Evolutionary conservation across 2,329 filamentous ascomycete species (phyloP).

Genomic region (Pseudogymnoascus verrucosus): DNA sequence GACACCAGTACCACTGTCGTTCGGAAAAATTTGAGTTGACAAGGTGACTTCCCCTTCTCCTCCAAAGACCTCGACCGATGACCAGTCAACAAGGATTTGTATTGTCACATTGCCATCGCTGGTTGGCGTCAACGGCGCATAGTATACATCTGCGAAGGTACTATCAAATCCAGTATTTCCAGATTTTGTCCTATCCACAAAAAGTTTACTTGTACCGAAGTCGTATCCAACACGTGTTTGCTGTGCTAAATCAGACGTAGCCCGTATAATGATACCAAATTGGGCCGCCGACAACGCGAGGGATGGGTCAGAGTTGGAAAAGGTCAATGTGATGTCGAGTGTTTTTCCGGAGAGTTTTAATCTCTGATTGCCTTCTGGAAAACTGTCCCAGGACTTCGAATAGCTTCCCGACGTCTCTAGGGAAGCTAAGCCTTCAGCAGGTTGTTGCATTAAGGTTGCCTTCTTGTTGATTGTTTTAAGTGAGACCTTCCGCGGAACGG

Average conservation of each 20-base stretch:
- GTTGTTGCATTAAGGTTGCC: not conserved
- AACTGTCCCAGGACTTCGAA: not conserved
- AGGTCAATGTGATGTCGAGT: not conserved
- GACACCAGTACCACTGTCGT: not conserved
- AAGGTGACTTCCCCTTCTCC: conserved; percentile 7
- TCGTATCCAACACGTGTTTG: conserved; percentile 9
- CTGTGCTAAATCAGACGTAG: not conserved
- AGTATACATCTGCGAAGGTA: not conserved
- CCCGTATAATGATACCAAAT: conserved; percentile 7
- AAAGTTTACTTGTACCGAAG: not conserved
- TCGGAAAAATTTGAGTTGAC: conserved; percentile 2
- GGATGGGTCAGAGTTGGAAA: not conserved
- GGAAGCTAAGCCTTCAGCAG: not conserved
- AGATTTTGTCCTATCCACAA: conserved; percentile 3
- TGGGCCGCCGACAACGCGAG: not conserved
- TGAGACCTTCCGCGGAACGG: conserved; percentile 35
- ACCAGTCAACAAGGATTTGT: conserved; percentile 8
- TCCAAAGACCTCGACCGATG: conserved; percentile 5
- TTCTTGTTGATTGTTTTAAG: conserved; percentile 27
- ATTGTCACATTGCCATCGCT: not conserved
- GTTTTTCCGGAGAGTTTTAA: not conserved
- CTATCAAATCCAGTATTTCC: not conserved
- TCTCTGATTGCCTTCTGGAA: not conserved
- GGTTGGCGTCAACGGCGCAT: not conserved
- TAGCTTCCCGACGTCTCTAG: not conserved